These are phyloP conservation scores for Phytopythium montanum DNA, from an alignment of 352 stramenopile species.

Conservation along the genomic window DNA sequence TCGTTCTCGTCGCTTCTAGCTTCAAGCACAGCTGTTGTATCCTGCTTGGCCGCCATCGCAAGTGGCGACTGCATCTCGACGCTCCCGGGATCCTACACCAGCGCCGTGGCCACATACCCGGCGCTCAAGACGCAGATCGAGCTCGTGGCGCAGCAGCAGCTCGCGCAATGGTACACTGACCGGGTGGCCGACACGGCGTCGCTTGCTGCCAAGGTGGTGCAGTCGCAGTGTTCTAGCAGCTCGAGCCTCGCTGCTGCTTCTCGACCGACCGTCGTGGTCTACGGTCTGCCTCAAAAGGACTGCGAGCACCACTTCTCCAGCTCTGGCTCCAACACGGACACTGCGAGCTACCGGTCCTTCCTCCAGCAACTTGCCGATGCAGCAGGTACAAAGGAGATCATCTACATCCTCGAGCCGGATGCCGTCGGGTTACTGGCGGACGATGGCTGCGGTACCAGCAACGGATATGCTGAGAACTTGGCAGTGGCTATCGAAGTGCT, in stretches of 20 bases:
- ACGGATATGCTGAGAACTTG: slow-evolving; percentile 47
- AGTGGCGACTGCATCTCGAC: neutral
- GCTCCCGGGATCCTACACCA: neutral
- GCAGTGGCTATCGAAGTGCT: slow-evolving; percentile 38
- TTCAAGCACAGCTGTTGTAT: neutral
- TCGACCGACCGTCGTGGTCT: slow-evolving; percentile 45
- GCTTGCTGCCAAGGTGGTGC: slow-evolving; percentile 21
- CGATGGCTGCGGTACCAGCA: slow-evolving; percentile 27
- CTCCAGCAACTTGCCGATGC: slow-evolving; percentile 25
- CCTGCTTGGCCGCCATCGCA: neutral
- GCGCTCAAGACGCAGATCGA: slow-evolving; percentile 34
- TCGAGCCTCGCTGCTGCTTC: slow-evolving; percentile 4
- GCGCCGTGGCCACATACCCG: slow-evolving; percentile 23
- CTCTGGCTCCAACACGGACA: slow-evolving; percentile 23
- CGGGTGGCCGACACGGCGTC: slow-evolving; percentile 19
- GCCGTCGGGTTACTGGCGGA: slow-evolving; percentile 43
- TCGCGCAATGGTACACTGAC: slow-evolving; percentile 58
- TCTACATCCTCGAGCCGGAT: slow-evolving; percentile 64
- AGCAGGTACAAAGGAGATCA: slow-evolving; percentile 29
- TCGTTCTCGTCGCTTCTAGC: neutral
- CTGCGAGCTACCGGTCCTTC: slow-evolving; percentile 35
- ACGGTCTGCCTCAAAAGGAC: slow-evolving; percentile 57
- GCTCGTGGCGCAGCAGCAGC: slow-evolving; percentile 22
- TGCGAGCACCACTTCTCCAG: slow-evolving; percentile 43
- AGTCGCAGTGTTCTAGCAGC: neutral